Evolutionary conservation across 176 grass and related monocot genomes (phyloP).

Genomic region (Thalia dealbata): DNA sequence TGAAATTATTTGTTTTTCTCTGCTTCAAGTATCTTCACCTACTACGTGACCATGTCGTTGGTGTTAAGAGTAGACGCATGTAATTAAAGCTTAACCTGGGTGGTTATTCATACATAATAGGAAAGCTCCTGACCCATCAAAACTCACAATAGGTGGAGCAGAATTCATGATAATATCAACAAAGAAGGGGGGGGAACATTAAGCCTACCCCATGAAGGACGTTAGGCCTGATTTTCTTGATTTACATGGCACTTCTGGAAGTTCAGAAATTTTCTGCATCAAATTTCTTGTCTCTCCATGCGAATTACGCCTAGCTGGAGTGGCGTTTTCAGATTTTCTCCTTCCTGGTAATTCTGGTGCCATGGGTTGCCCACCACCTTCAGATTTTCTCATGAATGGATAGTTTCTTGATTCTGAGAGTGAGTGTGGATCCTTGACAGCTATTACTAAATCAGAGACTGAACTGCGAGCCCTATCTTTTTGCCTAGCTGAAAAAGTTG

Average conservation of each 20-base stretch:
- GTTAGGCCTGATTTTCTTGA: constrained; percentile 54
- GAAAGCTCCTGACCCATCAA: neutral
- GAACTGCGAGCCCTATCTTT: constrained; percentile 75
- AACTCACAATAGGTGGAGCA: neutral
- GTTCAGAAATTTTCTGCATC: constrained; percentile 68
- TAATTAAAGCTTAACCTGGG: neutral
- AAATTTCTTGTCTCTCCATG: constrained; percentile 39
- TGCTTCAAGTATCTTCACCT: neutral
- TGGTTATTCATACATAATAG: neutral
- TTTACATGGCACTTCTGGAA: constrained; percentile 49
- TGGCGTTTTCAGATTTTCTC: constrained; percentile 48
- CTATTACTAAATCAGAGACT: constrained; percentile 66
- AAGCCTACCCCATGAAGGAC: constrained; percentile 69
- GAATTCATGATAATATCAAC: neutral
- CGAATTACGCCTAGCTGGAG: constrained; percentile 30
- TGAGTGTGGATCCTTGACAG: constrained; percentile 50
- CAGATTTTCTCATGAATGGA: constrained; percentile 55
- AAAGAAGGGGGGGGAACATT: neutral
- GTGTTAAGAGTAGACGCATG: neutral
- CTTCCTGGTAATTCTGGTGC: constrained; percentile 21
- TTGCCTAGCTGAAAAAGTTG: constrained; percentile 45
- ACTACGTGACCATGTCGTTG: neutral
- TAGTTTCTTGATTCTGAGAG: constrained; percentile 49
- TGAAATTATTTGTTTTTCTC: neutral
- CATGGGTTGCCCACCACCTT: constrained; percentile 22